phyloP scores from a whole-genome alignment of 2,329 filamentous ascomycete species.

The Beauveria rudraprayagi region DNA sequence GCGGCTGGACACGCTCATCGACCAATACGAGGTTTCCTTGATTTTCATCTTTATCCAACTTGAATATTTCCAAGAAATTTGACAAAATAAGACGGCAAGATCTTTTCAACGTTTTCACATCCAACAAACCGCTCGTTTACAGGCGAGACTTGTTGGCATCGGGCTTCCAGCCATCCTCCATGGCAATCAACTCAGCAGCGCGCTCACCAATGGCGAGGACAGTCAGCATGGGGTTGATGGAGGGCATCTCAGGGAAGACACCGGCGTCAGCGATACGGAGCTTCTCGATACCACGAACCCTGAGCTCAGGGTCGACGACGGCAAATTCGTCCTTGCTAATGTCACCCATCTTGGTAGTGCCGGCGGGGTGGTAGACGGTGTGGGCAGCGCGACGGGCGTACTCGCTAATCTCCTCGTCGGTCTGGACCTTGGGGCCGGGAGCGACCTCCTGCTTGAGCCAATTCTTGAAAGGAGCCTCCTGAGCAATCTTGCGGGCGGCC shows the following conservation, averaged over 20 bases:
- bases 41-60: not conserved
- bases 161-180: constrained; percentile 49
- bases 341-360: constrained; percentile 87
- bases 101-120: not conserved
- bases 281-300: constrained; percentile 62
- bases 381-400: constrained; percentile 77
- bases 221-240: constrained; percentile 86
- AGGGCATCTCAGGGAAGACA: constrained; percentile 80
- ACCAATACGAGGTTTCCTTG: not conserved
- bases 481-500: constrained; percentile 67
- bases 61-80: not conserved
- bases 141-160: constrained; percentile 13
- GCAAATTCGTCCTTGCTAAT: constrained; percentile 58
- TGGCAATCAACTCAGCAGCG: constrained; percentile 70
- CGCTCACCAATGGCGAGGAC: constrained; percentile 78
- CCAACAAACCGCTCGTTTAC: not conserved
- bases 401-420: constrained; percentile 72
- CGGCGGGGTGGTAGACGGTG: constrained; percentile 84
- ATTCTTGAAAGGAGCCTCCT: constrained; percentile 68
- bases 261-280: constrained; percentile 79
- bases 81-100: not conserved
- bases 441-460: constrained; percentile 81
- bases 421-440: constrained; percentile 63
- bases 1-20: not conserved
- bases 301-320: constrained; percentile 71